Base-by-base conservation (phyloP, 768 basidiomycete genomes). In the Strobilomyces echinocephalus region DNA sequence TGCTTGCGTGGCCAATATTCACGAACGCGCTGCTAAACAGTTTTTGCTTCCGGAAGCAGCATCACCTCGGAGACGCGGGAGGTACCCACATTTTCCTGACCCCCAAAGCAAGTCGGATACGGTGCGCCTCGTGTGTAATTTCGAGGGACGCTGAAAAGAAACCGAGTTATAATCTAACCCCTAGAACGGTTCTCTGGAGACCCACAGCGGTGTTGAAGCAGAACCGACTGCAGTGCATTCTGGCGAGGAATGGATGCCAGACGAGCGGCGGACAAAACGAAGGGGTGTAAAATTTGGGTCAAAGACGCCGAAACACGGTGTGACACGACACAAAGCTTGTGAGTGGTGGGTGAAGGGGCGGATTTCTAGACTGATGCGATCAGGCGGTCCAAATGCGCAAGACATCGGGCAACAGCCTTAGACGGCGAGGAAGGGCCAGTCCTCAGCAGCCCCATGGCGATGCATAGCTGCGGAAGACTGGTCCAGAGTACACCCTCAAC, bases 311-410 rank as follows among this genome's bases (percentile, higher is more conserved):
- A 71, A 26, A 80, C 73, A 30, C 64, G 58, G 40, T 63, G 68
- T 15, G 79, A 65, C 18, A 69, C 64, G 79, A 65, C 18, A 69
- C 64, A 5, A 79, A 65, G 21, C 59, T 54, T 36, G 69, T 66
- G 20, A 79, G 67, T 8, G 63, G 63, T 34, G 74, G 63, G 63
- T 34, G 74, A 73, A 63, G 74, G 74, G 10, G 67, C 64, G 1
- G 54, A 67, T 24, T 62, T 57, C 51, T 57, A 50, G 51, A 39
- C 48, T 58, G 48, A 54, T 54, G 42, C 52, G 15, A 48, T 52
- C 62, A 57, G 52, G 62, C n/a, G 36, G 42, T 48, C 49, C 43
- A 39, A 39, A 56, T n/a, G 35, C 28, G 36, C 46, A 44, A 40
- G 31, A 16, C 40, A 40, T 43, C 38, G 50, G 50, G 36, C 15